Evolutionary conservation across 257 asterid genomes (phyloP), one percentile per base, ranked within the genome.

Genomic region (Solanum pinnatisectum): DNA sequence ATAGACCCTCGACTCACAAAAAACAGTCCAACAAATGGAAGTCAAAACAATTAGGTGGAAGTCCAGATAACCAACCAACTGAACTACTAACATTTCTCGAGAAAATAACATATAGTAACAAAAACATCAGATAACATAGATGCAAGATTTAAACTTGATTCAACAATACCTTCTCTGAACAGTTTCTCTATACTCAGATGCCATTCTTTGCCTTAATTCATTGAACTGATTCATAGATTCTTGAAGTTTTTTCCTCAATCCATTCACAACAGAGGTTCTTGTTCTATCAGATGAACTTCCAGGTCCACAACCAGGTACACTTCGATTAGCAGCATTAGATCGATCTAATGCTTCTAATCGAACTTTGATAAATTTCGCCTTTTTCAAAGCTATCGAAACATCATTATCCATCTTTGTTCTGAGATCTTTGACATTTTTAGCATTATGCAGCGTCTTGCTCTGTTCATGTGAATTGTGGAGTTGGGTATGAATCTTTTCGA

Each of bases 231-330:
- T 91, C 98, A 94, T 94, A 12, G 88, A 74, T 32, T 94, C 96
- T 68, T 91, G 93, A n/a, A 95, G 94, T 89, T 94, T 94, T 37
- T 91, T 93, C 87, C 95, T 89, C 88, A 94, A 88, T 3, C 98
- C 98, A 88, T 94, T 94, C 30, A 95, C 98, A 16, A 95, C 94
- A 7, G 98, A 95, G 2, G 98, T 94, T 1, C 96, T 90, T 2
- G 96, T 93, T 33, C 97, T 92, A 23, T 95, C 96, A 12, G 96
- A 91, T 14, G 97, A 95, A 92, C 94, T 93, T 1, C 97, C 98
- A 1, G 95, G 95, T 0, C 97, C 97, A 89, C 95, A 92, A 14
- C 96, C 97, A 82, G 95, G 93, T 36, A 94, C 63, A 90, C 91
- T 73, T 3, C 96, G 94, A 25, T 91, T 92, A n/a, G 94, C 95